Evolutionary conservation across 257 asterid species (phyloP), one percentile per base, ranked within the genome.

Genomic region (Ophiorrhiza pumila): DNA sequence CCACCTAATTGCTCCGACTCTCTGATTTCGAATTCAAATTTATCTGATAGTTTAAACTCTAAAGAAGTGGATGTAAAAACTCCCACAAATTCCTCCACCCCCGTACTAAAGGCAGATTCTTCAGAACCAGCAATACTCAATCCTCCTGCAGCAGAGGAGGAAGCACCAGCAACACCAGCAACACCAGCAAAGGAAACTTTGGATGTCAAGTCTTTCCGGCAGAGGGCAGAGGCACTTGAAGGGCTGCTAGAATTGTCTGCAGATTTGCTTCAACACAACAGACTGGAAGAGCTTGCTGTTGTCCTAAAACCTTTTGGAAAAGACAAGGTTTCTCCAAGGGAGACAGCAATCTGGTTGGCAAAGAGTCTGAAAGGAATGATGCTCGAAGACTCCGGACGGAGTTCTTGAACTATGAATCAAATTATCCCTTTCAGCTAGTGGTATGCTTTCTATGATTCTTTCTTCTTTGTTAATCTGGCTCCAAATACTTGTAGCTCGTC

Each of bases 151-250:
- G 80, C 71, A 25, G 88, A 74, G 71, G 90, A 80, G 63, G 89
- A 75, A 71, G 78, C 82, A 46, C 85, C 89, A 25, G 83, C 71
- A n/a, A 90, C 52, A 57, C 85, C 89, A 25, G 83, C 68, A 27
- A 87, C 53, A 57, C 85, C 91, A 15, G 85, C 73, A 12, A 90
- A 89, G 83, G 99, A 90, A 83, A 78, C 72, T 29, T 71, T 91
- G 80, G 97, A 95, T 39, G 91, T 90, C 31, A 87, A 82, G 78
- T 95, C 99, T 41, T 80, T 82, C 83, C 81, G 92, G 57, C 99
- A 95, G 77, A 90, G 99, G 76, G 98, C 99, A 11, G 99, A 91
- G 49, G 99, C 99, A 65, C 96, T 95, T 32, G 99, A 95, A 86
- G 99, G 95, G 65, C 81, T 95, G 39, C 76, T 95, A 45, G 99